Evolutionary conservation across 2,329 filamentous ascomycete genomes (phyloP).

Genomic region (Sporothrix schenckii): DNA sequence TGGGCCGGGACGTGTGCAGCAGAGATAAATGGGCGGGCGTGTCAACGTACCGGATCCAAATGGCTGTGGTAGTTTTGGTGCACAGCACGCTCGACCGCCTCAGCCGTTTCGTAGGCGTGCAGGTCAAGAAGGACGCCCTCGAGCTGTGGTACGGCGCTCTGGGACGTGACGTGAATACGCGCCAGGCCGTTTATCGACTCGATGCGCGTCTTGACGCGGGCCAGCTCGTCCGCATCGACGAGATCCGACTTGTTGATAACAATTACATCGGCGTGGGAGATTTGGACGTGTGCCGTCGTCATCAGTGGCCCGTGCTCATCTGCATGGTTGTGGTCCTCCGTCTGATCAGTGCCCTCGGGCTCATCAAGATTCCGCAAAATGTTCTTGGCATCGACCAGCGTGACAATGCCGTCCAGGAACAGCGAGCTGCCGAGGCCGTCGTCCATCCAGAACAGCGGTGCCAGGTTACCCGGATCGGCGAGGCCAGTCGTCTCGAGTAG

Average conservation of each 20-base stretch:
- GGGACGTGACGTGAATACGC: constrained; percentile 77
- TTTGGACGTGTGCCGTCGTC: constrained; percentile 93
- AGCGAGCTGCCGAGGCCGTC: constrained; percentile 93
- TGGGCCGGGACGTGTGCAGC: not conserved
- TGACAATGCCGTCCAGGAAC: constrained; percentile 95
- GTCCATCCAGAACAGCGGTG: constrained; percentile 96
- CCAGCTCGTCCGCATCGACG: constrained; percentile 69
- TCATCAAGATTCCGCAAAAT: constrained; percentile 82
- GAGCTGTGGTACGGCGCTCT: constrained; percentile 76
- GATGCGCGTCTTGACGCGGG: constrained; percentile 70
- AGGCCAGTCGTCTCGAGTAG: constrained; percentile 94
- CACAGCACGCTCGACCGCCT: constrained; percentile 67
- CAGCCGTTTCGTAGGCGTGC: constrained; percentile 86
- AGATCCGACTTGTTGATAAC: constrained; percentile 93
- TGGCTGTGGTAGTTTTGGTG: constrained; percentile 77
- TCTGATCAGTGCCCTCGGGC: constrained; percentile 57
- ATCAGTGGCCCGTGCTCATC: constrained; percentile 67
- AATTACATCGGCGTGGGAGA: constrained; percentile 94
- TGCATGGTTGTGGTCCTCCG: constrained; percentile 53
- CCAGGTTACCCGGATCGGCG: constrained; percentile 92
- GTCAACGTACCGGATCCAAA: constrained; percentile 70
- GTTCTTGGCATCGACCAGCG: constrained; percentile 92
- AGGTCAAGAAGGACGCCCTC: constrained; percentile 87
- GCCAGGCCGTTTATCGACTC: constrained; percentile 87
- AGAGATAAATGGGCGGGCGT: not conserved